These are phyloP conservation scores for Adansonia grandidieri DNA, from an alignment of 441 rosid genomes.

Conservation along the genomic window DNA sequence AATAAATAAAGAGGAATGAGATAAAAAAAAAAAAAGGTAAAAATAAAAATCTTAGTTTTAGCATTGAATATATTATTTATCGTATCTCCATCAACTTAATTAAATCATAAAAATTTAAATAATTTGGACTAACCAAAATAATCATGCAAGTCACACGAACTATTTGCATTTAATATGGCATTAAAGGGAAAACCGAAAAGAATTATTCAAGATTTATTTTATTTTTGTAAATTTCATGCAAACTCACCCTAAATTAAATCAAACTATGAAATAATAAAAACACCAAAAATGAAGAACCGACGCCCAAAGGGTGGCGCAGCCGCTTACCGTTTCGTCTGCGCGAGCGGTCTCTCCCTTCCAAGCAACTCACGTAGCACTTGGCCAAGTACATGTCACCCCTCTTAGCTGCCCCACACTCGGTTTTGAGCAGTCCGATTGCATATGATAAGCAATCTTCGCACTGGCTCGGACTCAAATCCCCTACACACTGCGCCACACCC, in stretches of 20 bases:
- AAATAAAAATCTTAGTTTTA: no score
- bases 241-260: conserved; percentile 22
- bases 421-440: not conserved
- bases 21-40: no score
- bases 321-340: not conserved
- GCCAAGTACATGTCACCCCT: conserved; percentile 5
- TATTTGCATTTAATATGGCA: not conserved
- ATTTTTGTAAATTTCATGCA: not conserved
- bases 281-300: not conserved
- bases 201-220: not conserved
- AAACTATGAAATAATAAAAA: not conserved
- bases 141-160: not conserved
- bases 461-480: conserved; percentile 5
- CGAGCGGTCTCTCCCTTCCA: not conserved
- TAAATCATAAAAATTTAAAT: not conserved
- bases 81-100: not conserved
- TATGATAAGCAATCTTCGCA: conserved; percentile 5
- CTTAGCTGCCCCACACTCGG: not conserved
- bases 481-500: not conserved
- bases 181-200: not conserved
- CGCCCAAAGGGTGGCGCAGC: not conserved
- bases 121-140: not conserved
- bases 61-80: not conserved
- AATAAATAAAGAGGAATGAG: no score
- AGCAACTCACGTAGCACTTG: not conserved